Evolutionary conservation across 768 basidiomycete genomes (phyloP), one percentile per base, ranked within the genome.

Genomic region (Phylloporus sp.): DNA sequence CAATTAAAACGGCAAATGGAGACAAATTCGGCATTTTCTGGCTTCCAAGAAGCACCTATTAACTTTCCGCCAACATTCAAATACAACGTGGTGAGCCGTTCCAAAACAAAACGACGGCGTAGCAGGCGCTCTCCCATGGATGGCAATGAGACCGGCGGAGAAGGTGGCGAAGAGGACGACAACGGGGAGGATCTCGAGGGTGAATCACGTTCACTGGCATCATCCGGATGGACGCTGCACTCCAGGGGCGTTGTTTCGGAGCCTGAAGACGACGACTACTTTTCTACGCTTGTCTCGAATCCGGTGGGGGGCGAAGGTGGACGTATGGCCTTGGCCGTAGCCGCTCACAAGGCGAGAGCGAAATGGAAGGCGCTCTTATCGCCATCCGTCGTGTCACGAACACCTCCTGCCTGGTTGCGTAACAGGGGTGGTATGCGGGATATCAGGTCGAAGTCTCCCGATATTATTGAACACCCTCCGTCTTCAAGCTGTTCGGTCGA

Each of bases 21-120:
- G 34, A 71, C 74, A n/a, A 75, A 77, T 9, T 65, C 76, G 8
- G 79, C 79, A 3, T 91, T 97, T 55, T 70, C 71, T 14, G 91
- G 90, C 8, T 96, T 96, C 58, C 58, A 69, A 8, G 94, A 97
- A 64, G 90, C 76, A 0, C 68, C 73, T 0, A 96, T 96, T 49
- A 62, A 83, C 56, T 97, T 97, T 53, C 81, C 90, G 5, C 93
- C 93, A 0, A 96, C 94, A 0, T 97, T 94, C 77, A 96, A 96
- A 59, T 92, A 91, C 59, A 85, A 94, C 55, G 86, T 94, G 7
- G 61, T 75, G 17, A 84, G 80, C 63, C 74, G 71, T 50, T 58
- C 71, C 40, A 76, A 73, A 59, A 69, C 71, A 22, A 66, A 60
- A 29, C 72, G 66, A 44, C 58, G 56, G 49, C 63, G 65, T n/a